Conservation (phyloP, 768 basidiomycete genomes). For the Dendrothele bispora region DNA sequence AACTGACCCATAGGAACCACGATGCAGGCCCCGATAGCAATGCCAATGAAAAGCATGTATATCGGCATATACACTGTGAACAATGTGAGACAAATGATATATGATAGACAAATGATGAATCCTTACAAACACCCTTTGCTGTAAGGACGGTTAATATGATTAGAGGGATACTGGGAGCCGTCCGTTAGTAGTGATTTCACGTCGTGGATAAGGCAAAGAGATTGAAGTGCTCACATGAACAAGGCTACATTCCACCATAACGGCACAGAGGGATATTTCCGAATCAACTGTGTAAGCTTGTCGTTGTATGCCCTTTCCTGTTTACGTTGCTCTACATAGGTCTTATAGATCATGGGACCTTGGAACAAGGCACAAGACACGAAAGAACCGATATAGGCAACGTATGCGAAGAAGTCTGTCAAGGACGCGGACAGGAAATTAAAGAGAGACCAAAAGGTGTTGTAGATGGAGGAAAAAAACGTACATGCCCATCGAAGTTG, state of each 20-base stretch:
- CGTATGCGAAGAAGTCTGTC: constrained; percentile 15
- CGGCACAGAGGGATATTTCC: constrained; percentile 20
- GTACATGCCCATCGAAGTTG: constrained; percentile 21
- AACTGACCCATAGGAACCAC: constrained; percentile 9
- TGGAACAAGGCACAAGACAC: constrained; percentile 21
- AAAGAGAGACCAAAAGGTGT: neutral
- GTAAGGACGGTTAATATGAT: constrained; percentile 19
- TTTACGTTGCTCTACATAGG: constrained; percentile 6
- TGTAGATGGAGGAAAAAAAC: constrained; percentile 7
- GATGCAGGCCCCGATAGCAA: constrained; percentile 20
- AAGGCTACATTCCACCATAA: constrained; percentile 23
- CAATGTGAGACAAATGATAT: neutral
- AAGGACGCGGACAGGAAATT: neutral
- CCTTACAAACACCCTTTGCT: constrained; percentile 16
- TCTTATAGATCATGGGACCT: constrained; percentile 18
- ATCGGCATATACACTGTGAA: constrained; percentile 18
- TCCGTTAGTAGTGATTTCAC: neutral
- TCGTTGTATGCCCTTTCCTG: constrained; percentile 11
- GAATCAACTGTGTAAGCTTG: constrained; percentile 22
- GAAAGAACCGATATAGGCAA: constrained; percentile 22
- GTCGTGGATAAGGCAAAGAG: neutral
- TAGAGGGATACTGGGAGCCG: constrained; percentile 10
- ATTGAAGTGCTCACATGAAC: constrained; percentile 11
- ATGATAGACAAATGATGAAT: neutral
- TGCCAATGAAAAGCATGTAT: constrained; percentile 22